These are phyloP conservation scores for Aureobasidium sp. DNA, from an alignment of 2,329 filamentous ascomycete species.

Conservation along the genomic window DNA sequence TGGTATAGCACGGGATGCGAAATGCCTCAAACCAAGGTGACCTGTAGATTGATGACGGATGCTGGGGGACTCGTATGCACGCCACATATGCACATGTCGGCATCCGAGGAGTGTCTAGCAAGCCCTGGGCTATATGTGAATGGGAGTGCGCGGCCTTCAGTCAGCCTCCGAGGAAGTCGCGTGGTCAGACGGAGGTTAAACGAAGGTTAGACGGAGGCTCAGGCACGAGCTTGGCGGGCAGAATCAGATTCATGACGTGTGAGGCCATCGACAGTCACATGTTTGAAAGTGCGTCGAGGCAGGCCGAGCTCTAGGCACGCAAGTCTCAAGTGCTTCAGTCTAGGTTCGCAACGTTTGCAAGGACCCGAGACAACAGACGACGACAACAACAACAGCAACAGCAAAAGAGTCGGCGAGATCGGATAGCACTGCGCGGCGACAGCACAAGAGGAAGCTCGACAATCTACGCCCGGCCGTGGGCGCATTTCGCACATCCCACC, in stretches of 20 bases:
- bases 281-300: not conserved
- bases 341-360: not conserved
- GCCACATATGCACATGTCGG: not conserved
- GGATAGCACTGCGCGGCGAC: not conserved
- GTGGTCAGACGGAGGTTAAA: not conserved
- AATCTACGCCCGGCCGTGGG: not conserved
- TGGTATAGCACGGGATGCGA: not conserved
- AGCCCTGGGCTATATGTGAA: not conserved
- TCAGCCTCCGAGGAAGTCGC: not conserved
- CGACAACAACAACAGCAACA: not conserved
- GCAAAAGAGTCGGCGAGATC: not conserved
- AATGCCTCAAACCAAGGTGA: not conserved
- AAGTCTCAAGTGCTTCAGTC: not conserved
- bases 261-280: not conserved
- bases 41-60: not conserved
- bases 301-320: not conserved
- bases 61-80: not conserved
- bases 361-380: not conserved
- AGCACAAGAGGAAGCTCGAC: not conserved
- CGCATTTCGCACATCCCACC: conserved; percentile 1
- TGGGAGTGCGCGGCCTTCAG: not conserved
- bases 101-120: not conserved
- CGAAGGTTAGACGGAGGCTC: too few species aligned
- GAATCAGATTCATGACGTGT: not conserved
- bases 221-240: not conserved